Base-by-base conservation (phyloP, 202 grass and related monocot species). In the Carex sylvatica region DNA sequence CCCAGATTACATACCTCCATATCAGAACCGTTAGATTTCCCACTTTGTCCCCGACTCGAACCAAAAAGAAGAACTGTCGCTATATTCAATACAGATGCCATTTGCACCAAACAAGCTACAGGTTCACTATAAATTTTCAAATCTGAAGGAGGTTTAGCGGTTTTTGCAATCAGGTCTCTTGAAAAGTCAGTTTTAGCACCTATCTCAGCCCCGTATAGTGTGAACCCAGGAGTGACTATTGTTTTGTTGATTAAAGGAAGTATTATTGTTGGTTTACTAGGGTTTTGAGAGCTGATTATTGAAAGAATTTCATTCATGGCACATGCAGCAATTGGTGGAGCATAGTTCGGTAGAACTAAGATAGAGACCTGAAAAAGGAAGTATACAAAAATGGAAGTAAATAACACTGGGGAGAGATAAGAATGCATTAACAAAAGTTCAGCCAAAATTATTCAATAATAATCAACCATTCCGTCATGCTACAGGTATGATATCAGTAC, bases 41-140 rank as follows among this genome's bases (percentile, higher is more conserved):
- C 88, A 71, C 85, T 51, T 79, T 74, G 90, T 31, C 79, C 69
- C 26, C 88, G 84, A 47, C 80, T 74, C 58, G 94, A 86, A 35
- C 86, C 74, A 30, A 83, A 79, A 86, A 92, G 86, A 82, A 97
- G 88, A 84, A 91, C 88, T 10, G 83, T 89, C 9, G 92, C 82
- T 77, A 94, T 64, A 81, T 92, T 92, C 72, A 92, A 81, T 62
- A 97, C 83, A 0, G 73, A 85, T 11, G 87, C 88, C 81, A 97
- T 94, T 94, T 91, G 91, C 66, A 94, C 52, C 85, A 97, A 92
- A 71, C 92, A 97, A 52, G 89, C 49, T 85, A 97, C 74, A 78
- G 90, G 71, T 76, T 97, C 94, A 60, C 83, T 85, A 61, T 74
- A 83, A 65, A 94, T 89, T 92, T 89, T 90, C 22, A 92, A 85